Evolutionary conservation across 2,329 filamentous ascomycete genomes (phyloP), one percentile per base, ranked within the genome.

Genomic region (Monilinia aucupariae): DNA sequence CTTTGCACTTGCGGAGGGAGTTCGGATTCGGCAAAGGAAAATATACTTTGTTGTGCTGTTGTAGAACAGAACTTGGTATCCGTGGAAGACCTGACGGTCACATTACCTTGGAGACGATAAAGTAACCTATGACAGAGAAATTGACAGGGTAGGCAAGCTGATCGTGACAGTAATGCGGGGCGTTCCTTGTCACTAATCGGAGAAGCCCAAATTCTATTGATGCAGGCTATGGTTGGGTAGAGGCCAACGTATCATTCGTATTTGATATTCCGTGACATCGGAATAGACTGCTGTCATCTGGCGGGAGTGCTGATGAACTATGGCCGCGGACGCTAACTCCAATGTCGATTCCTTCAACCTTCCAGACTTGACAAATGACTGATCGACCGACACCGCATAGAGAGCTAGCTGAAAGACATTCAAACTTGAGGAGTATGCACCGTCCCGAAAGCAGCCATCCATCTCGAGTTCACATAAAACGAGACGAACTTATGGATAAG

Each of bases 1-100:
- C 54, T 58, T 48, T 47, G 41, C 41, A 34, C 41, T 47, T n/a
- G 30, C 54, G 54, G 41, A 32, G 8, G 12, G 20, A 25, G 54
- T 58, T 58, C 54, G 30, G 43, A 47, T 47, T 58, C 54, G 54
- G 54, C 41, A 58, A 47, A 58, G 54, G 54, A 58, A 58, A 58
- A 34, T 34, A 58, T 25, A 47, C 30, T 58, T 30, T 30, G 27
- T 30, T 30, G 27, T 30, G 30, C 54, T 58, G 54, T 58, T 45
- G 54, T 58, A 34, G 43, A 47, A 56, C 54, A 32, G 41, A 47
- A 25, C 43, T 47, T 47, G 41, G 41, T 34, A 56, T 27, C 41
- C 41, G 54, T 47, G 41, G 54, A 41, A 56, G 54, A 47, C 54
- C n/a, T 47, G 54, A 58, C 54, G 30, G 41, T 58, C 41, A 58